Base-by-base conservation (phyloP, 1,139 yeast species). In the Scheffersomyces titani region DNA sequence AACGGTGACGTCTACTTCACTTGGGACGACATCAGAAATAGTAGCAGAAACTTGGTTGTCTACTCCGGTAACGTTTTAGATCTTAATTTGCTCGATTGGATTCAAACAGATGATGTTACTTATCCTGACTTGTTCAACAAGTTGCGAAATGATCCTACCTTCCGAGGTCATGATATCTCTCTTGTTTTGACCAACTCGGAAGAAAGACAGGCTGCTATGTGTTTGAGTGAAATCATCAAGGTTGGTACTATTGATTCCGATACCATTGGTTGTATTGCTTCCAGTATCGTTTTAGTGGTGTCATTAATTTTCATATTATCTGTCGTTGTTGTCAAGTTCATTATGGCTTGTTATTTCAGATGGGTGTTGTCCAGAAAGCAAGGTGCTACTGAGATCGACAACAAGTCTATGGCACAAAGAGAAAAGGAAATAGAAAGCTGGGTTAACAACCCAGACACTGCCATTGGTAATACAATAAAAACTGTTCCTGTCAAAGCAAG, bases 221-320 rank as follows among this genome's bases (percentile, higher is more conserved):
- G 99, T 73, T 77, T 94, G 55, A 79, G 89, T n/a, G 98, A 94
- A 72, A 89, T 91, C 57, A 80, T 90, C 56, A 91, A 89, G 73
- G 96, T 93, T 21, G 99, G 99, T 22, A 87, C 85, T 51, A 85
- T 94, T 56, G 98, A 94, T 70, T 86, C 96, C 0, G 92, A 91
- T 55, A 87, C 97, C 13, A 86, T 94, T 67, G 99, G 99, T n/a
- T 94, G 99, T 74, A 87, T 94, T 71, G 97, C 98, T 0, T 91
- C 98, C 1, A 80, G 85, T 60, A 87, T 92, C 52, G 97, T 93
- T 1, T 81, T 94, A 60, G 85, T 87, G 64, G 83, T 89, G 18
- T 90, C 98, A 0, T 81, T 94, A 68, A 88, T 90, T 13, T 91
- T 94, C 71, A 93, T 94, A 67, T 80, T 94, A 58, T 83, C 96